A percentile compares a stretch with the other conserved stretches of the same genome.
Evolutionary conservation across 805 yeast genomes (phyloP).

Genomic region (Brettanomyces anomalus): DNA sequence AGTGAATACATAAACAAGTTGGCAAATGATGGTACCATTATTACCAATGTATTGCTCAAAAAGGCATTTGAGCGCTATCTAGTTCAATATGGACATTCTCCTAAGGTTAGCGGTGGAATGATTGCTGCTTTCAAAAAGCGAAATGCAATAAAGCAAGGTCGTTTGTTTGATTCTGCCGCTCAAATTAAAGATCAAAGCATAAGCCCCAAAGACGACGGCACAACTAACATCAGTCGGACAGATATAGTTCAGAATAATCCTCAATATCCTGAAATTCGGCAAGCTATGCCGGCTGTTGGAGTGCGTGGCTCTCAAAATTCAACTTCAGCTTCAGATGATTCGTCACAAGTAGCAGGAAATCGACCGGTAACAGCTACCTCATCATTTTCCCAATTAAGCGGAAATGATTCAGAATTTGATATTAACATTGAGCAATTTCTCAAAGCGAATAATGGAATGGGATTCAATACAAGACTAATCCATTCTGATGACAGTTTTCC

Average conservation of each 20-base stretch:
- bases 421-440: conserved; percentile 22
- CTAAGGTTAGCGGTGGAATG: conserved; percentile 27
- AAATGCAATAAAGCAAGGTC: conserved; percentile 16
- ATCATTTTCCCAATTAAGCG: not conserved
- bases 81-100: conserved; percentile 15
- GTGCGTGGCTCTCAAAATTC: not conserved
- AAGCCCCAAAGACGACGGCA: not conserved
- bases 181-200: too few relatives aligned
- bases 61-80: conserved; percentile 11
- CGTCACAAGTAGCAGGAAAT: not conserved
- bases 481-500: conserved; percentile 25
- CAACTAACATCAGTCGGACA: not conserved
- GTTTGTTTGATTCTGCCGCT: not conserved
- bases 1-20: conserved; percentile 18
- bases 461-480: conserved; percentile 28
- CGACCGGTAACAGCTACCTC: not conserved
- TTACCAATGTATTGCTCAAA: conserved; percentile 22
- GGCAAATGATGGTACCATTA: conserved; percentile 8
- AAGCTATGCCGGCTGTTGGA: not conserved
- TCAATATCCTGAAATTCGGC: not conserved
- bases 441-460: conserved; percentile 15
- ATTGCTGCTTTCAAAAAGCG: conserved; percentile 25
- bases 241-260: not conserved
- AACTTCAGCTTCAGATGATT: not conserved
- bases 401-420: conserved; percentile 9